These are phyloP conservation scores for Vigna nakashimae DNA, from an alignment of 306 rosid genomes.

Conservation along the genomic window DNA sequence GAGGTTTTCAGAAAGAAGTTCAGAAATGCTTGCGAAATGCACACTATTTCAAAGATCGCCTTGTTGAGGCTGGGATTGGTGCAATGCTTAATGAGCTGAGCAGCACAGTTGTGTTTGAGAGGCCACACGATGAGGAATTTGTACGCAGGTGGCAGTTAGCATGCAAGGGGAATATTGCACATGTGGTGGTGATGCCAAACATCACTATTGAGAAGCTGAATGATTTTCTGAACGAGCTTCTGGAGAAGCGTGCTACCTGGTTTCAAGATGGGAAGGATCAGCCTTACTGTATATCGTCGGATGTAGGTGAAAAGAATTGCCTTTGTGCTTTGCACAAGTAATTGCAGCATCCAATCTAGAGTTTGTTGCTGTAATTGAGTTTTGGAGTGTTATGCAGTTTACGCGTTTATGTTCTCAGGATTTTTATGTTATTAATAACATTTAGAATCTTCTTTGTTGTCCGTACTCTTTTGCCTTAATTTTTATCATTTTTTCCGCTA, in stretches of 20 bases:
- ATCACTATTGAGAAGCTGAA: slow-evolving; percentile 62
- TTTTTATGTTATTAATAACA: slow-evolving; percentile 29
- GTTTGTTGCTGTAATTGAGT: neutral
- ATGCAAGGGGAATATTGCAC: slow-evolving; percentile 64
- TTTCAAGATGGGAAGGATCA: slow-evolving; percentile 50
- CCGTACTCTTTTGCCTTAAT: neutral
- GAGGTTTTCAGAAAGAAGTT: slow-evolving; percentile 66
- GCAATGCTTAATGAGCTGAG: slow-evolving; percentile 68
- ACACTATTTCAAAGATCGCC: slow-evolving; percentile 59
- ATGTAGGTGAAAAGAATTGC: slow-evolving; percentile 54
- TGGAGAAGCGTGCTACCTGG: slow-evolving; percentile 53
- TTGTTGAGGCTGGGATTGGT: slow-evolving; percentile 54
- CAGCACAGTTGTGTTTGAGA: slow-evolving; percentile 67
- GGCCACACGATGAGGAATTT: slow-evolving; percentile 64
- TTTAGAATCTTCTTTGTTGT: slow-evolving; percentile 25
- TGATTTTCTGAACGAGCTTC: slow-evolving; percentile 52
- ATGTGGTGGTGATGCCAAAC: slow-evolving; percentile 68
- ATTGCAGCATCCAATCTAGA: slow-evolving; percentile 29
- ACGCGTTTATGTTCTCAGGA: neutral
- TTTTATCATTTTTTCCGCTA: neutral
- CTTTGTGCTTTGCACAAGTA: slow-evolving; percentile 55
- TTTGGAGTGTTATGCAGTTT: slow-evolving; percentile 32
- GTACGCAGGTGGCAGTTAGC: slow-evolving; percentile 65
- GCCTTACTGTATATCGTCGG: slow-evolving; percentile 57
- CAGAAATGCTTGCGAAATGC: slow-evolving; percentile 65